These are phyloP conservation scores for Acaromyces ingoldii DNA, from an alignment of 1,284 basidiomycete species.

Conservation along the genomic window DNA sequence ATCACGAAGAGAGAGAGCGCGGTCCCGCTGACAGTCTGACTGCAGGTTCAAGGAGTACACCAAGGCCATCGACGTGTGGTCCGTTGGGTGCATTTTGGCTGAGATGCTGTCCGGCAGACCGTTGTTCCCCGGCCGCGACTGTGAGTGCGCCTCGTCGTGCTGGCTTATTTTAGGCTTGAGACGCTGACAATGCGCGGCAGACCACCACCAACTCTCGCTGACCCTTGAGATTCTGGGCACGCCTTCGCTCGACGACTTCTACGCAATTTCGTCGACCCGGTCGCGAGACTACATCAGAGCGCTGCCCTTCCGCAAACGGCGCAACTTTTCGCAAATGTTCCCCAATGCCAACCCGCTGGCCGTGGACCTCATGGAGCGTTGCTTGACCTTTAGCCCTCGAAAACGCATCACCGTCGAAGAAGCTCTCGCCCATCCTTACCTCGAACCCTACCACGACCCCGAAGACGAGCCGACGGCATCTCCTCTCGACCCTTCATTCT, in stretches of 20 bases:
- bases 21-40: not conserved
- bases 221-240: conserved; percentile 62
- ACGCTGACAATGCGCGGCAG: not conserved
- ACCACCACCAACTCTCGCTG: conserved; percentile 57
- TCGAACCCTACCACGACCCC: conserved; percentile 49
- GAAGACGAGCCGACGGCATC: conserved; percentile 47
- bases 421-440: conserved; percentile 46
- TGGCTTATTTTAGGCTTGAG: too few relatives aligned
- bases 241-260: conserved; percentile 61
- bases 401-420: conserved; percentile 50
- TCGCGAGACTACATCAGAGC: conserved; percentile 90
- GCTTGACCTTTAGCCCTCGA: conserved; percentile 62
- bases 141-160: too few relatives aligned
- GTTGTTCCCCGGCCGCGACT: conserved; percentile 70
- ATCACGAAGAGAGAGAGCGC: not conserved
- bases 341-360: conserved; percentile 79
- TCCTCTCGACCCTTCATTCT: conserved; percentile 47
- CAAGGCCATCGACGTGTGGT: conserved; percentile 63
- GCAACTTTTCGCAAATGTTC: conserved; percentile 69
- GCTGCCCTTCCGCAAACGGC: conserved; percentile 81
- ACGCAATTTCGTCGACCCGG: conserved; percentile 67
- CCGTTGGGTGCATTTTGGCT: conserved; percentile 84
- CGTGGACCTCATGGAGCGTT: conserved; percentile 80
- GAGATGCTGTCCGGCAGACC: conserved; percentile 88
- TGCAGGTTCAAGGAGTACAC: conserved; percentile 50